phyloP scores from a whole-genome alignment of 1,284 basidiomycete species.

The Tremellales sp. region DNA sequence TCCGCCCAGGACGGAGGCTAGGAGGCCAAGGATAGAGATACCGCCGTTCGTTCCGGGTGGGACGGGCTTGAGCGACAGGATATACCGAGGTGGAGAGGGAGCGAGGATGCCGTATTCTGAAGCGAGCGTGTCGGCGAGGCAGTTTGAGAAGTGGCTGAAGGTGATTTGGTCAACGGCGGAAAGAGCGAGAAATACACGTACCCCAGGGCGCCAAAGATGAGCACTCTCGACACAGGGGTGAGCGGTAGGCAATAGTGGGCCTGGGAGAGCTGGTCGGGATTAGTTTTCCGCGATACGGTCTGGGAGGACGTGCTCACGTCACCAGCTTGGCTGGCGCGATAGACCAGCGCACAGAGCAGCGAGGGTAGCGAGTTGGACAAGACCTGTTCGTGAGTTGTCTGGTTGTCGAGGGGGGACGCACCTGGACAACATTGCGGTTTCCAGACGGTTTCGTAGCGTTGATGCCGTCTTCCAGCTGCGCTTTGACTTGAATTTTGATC shows the following conservation, averaged over 20 bases:
- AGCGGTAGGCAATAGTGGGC: slow-evolving; percentile 21
- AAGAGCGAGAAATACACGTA: slow-evolving; percentile 45
- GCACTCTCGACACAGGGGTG: slow-evolving; percentile 25
- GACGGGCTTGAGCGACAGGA: slow-evolving; percentile 67
- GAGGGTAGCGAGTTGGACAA: slow-evolving; percentile 74
- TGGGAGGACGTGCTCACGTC: background rate
- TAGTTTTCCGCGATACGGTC: background rate
- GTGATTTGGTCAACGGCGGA: background rate
- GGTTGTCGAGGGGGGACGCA: slow-evolving; percentile 17
- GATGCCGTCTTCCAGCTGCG: slow-evolving; percentile 71
- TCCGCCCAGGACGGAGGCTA: slow-evolving; percentile 71
- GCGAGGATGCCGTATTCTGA: slow-evolving; percentile 72
- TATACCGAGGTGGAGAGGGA: slow-evolving; percentile 61
- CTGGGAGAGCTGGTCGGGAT: slow-evolving; percentile 14
- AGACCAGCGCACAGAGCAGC: slow-evolving; percentile 60
- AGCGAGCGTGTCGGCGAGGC: slow-evolving; percentile 37
- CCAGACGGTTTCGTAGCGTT: slow-evolving; percentile 57
- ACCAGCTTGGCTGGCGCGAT: slow-evolving; percentile 44
- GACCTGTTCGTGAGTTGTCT: slow-evolving; percentile 45
- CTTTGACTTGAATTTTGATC: slow-evolving; percentile 58
- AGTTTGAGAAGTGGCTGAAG: slow-evolving; percentile 29
- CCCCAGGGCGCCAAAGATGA: slow-evolving; percentile 65
- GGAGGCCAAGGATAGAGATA: slow-evolving; percentile 69
- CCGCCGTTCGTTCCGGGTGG: slow-evolving; percentile 92
- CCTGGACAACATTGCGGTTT: slow-evolving; percentile 72